A percentile compares a stretch with the other conserved stretches of the same genome.
phyloP scores from a whole-genome alignment of 306 rosid genomes.

The Sechiopsis laciniata region DNA sequence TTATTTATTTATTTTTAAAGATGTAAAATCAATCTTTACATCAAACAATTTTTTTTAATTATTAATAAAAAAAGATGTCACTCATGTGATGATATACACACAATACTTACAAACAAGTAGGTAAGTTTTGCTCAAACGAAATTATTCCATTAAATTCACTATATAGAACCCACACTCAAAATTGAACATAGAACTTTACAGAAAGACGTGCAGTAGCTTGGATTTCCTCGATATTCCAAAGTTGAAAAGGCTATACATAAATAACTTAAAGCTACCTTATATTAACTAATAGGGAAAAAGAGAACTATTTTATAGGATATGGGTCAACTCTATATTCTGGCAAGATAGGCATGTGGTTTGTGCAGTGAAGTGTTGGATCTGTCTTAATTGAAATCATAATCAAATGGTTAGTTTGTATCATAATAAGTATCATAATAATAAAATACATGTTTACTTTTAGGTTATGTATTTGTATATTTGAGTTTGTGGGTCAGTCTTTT shows the following conservation, averaged over 20 bases:
- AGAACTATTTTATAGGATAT: neutral
- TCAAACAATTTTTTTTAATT: no score
- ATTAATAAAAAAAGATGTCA: no score
- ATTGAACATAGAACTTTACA: conserved; percentile 8
- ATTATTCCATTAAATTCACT: no score
- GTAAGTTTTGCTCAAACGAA: no score
- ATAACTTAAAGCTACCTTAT: neutral
- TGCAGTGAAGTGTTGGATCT: conserved; percentile 19
- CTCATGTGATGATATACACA: no score
- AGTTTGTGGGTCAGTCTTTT: conserved; percentile 10
- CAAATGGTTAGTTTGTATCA: conserved; percentile 27
- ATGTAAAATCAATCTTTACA: no score
- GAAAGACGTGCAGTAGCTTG: neutral
- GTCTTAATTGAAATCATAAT: neutral
- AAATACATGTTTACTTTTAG: neutral
- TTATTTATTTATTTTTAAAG: no score
- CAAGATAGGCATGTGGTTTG: conserved; percentile 15
- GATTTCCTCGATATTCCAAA: conserved; percentile 16
- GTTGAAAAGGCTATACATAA: neutral
- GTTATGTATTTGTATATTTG: neutral
- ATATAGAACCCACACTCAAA: neutral
- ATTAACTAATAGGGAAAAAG: conserved; percentile 15
- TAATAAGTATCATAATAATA: neutral
- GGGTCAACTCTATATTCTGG: conserved; percentile 19
- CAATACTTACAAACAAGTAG: no score